A percentile compares a stretch with the other conserved stretches of the same genome.
Conservation (phyloP, 2,329 filamentous ascomycete genomes). For the Epichloe elymi region DNA sequence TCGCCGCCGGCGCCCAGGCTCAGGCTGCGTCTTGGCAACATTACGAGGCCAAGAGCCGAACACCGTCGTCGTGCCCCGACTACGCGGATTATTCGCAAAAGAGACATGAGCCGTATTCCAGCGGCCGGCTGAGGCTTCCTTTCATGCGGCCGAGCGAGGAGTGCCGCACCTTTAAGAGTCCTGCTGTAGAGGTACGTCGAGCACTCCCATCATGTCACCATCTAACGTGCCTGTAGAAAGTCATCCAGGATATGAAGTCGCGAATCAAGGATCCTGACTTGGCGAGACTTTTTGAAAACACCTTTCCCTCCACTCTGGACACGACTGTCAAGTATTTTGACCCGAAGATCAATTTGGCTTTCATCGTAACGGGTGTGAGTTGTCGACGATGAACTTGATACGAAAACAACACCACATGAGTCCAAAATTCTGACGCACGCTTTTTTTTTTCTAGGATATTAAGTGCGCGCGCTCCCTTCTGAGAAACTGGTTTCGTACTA, state of each 20-base stretch:
- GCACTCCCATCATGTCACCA: background rate
- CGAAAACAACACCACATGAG: conserved; percentile 16
- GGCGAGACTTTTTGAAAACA: conserved; percentile 64
- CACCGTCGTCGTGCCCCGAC: conserved; percentile 12
- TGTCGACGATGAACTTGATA: conserved; percentile 37
- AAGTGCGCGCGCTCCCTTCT: conserved; percentile 8
- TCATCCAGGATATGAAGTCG: conserved; percentile 22
- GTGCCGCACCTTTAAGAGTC: conserved; percentile 16
- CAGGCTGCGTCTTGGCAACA: background rate
- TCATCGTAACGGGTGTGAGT: conserved; percentile 75
- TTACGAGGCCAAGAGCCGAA: conserved; percentile 5
- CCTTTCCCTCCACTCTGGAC: conserved; percentile 71
- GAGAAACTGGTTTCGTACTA: background rate
- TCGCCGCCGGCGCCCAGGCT: background rate
- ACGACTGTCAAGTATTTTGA: conserved; percentile 71
- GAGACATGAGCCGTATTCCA: conserved; percentile 12
- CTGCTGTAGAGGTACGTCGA: conserved; percentile 13
- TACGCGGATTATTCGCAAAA: conserved; percentile 12
- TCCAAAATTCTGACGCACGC: conserved; percentile 18
- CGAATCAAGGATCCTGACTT: conserved; percentile 45
- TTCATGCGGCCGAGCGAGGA: conserved; percentile 15
- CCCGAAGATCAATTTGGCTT: conserved; percentile 51
- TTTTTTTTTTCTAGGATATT: conserved; percentile 9
- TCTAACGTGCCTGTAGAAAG: conserved; percentile 8
- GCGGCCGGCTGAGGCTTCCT: conserved; percentile 10